These are phyloP conservation scores for Malus hybrid DNA, from an alignment of 331 rosid genomes.

Conservation along the genomic window DNA sequence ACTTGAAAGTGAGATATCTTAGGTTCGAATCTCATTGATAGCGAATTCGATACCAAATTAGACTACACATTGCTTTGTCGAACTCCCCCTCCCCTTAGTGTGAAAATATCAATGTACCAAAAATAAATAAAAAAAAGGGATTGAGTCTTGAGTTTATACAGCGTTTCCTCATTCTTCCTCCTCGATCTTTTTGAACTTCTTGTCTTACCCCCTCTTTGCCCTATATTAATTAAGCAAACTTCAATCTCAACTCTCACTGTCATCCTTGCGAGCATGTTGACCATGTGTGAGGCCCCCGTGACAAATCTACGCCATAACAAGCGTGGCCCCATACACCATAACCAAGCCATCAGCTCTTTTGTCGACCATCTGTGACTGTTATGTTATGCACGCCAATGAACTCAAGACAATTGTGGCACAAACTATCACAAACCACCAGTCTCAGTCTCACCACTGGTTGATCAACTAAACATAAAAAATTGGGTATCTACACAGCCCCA, in stretches of 20 bases:
- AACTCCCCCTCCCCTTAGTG: too few species aligned
- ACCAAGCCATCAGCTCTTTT: neutral
- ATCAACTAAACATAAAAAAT: neutral
- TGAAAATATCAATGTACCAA: too few species aligned
- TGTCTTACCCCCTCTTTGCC: neutral
- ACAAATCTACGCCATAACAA: neutral
- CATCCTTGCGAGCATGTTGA: neutral
- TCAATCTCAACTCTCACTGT: neutral
- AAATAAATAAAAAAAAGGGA: too few species aligned
- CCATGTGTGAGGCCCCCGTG: neutral
- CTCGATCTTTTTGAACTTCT: neutral
- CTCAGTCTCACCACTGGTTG: neutral
- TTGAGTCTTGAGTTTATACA: neutral
- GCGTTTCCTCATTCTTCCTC: neutral
- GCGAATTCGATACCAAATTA: too few species aligned
- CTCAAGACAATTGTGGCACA: neutral
- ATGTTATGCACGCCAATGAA: neutral
- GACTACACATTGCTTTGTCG: accelerated
- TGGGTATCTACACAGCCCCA: neutral
- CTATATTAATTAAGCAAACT: neutral
- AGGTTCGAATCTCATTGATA: too few species aligned
- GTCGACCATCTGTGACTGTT: neutral
- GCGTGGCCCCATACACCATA: neutral
- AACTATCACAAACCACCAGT: neutral
- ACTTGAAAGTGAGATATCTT: neutral